Evolutionary conservation across 352 stramenopile species (phyloP).

Genomic region (Phytophthora sansomeana): DNA sequence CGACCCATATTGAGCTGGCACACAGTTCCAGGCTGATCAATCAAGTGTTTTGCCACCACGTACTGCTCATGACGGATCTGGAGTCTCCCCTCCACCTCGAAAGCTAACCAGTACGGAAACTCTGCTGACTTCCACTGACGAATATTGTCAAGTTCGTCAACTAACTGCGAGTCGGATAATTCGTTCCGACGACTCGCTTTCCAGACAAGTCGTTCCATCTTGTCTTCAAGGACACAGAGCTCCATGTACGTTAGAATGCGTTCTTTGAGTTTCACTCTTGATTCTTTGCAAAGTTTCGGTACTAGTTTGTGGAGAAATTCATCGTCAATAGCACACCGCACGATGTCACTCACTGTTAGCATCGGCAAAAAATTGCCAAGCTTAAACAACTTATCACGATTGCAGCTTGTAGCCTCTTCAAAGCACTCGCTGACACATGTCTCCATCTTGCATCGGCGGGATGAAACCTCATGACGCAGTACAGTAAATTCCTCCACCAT

Average conservation of each 20-base stretch:
- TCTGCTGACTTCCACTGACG: conserved; percentile 59
- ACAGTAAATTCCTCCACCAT: conserved; percentile 26
- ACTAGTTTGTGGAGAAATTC: conserved; percentile 39
- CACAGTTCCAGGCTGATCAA: conserved; percentile 66
- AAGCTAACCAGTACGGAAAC: conserved; percentile 86
- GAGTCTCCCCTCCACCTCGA: conserved; percentile 83
- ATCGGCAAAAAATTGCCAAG: conserved; percentile 38
- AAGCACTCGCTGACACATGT: conserved; percentile 21
- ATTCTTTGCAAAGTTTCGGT: conserved; percentile 28
- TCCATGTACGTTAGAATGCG: conserved; percentile 49
- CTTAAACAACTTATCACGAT: conserved; percentile 22
- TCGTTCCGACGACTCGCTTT: conserved; percentile 6
- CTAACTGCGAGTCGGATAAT: conserved; percentile 37
- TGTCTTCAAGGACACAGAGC: conserved; percentile 84
- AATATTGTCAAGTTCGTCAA: conserved; percentile 61
- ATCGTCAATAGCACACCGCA: conserved; percentile 46
- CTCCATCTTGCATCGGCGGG: conserved; percentile 23
- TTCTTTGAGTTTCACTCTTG: conserved; percentile 28
- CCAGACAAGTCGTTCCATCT: conserved; percentile 51
- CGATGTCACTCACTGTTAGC: conserved; percentile 43
- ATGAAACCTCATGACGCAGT: conserved; percentile 32
- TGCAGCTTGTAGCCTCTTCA: conserved; percentile 11
- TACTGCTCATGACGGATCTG: conserved; percentile 87
- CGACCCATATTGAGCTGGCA: conserved; percentile 91
- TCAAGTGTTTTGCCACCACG: conserved; percentile 77